A percentile compares a stretch with the other conserved stretches of the same genome.
Conservation (phyloP, 306 rosid species). For the Abrus pulchellus region DNA sequence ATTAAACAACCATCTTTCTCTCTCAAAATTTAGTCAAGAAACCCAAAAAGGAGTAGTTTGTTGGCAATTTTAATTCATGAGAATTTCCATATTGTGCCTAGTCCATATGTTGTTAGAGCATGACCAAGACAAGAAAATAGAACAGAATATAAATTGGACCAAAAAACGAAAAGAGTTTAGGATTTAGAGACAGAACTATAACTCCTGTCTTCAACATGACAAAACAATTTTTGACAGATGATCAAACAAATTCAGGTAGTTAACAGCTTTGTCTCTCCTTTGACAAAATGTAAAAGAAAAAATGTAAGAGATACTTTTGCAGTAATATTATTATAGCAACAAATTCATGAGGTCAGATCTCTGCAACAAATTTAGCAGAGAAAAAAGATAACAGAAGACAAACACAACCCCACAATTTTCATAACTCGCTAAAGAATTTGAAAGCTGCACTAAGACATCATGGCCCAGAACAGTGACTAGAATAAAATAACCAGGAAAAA, state of each 20-base stretch:
- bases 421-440: slow-evolving; percentile 9
- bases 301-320: slow-evolving; percentile 1
- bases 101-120: not conserved
- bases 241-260: slow-evolving; percentile 17
- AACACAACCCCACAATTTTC: slow-evolving; percentile 30
- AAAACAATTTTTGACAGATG: slow-evolving; percentile 1
- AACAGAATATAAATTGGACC: not conserved
- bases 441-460: slow-evolving; percentile 27
- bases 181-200: slow-evolving; percentile 2
- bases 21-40: not conserved
- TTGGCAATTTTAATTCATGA: slow-evolving; percentile 36
- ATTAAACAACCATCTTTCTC: slow-evolving; percentile 27
- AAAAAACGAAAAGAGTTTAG: slow-evolving; percentile 18
- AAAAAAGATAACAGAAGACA: slow-evolving; percentile 2
- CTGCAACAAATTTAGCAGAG: not conserved
- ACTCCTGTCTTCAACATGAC: slow-evolving; percentile 1
- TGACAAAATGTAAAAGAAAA: not conserved
- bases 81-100: slow-evolving; percentile 8
- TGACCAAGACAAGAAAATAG: slow-evolving; percentile 11
- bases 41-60: not conserved
- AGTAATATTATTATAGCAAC: not conserved
- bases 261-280: slow-evolving; percentile 14
- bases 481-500: slow-evolving; percentile 18
- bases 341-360: slow-evolving; percentile 15
- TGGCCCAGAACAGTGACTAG: slow-evolving; percentile 30